These are phyloP conservation scores for Pythium oligandrum DNA, from an alignment of 352 stramenopile genomes.

Conservation along the genomic window DNA sequence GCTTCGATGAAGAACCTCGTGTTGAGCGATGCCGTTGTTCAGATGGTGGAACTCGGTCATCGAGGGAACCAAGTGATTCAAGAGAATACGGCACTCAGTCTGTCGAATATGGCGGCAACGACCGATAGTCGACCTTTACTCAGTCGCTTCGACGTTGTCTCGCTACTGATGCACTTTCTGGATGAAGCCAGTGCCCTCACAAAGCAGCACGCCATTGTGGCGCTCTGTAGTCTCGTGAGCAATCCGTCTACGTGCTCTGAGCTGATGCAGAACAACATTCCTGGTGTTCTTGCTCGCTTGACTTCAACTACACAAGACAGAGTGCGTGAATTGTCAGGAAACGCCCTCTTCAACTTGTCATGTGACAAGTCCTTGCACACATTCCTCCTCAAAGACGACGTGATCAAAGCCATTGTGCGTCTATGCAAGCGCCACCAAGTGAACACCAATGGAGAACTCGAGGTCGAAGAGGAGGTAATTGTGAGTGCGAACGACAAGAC, in stretches of 20 bases:
- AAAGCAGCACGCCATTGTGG: slow-evolving; percentile 66
- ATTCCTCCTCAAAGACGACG: slow-evolving; percentile 66
- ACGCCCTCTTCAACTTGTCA: slow-evolving; percentile 79
- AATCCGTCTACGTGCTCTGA: slow-evolving; percentile 48
- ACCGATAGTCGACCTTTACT: slow-evolving; percentile 54
- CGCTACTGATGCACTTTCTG: slow-evolving; percentile 65
- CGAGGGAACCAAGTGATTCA: slow-evolving; percentile 47
- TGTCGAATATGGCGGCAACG: slow-evolving; percentile 70
- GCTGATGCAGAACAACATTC: slow-evolving; percentile 68
- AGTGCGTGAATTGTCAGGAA: slow-evolving; percentile 64
- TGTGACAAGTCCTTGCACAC: slow-evolving; percentile 61
- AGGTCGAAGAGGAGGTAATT: slow-evolving; percentile 50
- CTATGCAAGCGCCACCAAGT: slow-evolving; percentile 51
- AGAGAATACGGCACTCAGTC: slow-evolving; percentile 68
- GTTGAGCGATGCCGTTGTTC: slow-evolving; percentile 52
- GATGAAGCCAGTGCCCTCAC: slow-evolving; percentile 42
- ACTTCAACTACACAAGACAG: slow-evolving; percentile 38
- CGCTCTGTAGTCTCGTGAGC: slow-evolving; percentile 63
- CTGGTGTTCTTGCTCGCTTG: slow-evolving; percentile 44
- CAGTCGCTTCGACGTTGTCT: slow-evolving; percentile 55
- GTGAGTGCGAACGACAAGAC: slow-evolving; percentile 34
- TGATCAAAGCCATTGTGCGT: slow-evolving; percentile 61
- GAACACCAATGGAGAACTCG: slow-evolving; percentile 35
- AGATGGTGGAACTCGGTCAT: slow-evolving; percentile 58
- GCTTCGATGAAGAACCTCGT: slow-evolving; percentile 62